phyloP scores from a whole-genome alignment of 176 grass and related monocot genomes.

The Rhynchospora pubera region DNA sequence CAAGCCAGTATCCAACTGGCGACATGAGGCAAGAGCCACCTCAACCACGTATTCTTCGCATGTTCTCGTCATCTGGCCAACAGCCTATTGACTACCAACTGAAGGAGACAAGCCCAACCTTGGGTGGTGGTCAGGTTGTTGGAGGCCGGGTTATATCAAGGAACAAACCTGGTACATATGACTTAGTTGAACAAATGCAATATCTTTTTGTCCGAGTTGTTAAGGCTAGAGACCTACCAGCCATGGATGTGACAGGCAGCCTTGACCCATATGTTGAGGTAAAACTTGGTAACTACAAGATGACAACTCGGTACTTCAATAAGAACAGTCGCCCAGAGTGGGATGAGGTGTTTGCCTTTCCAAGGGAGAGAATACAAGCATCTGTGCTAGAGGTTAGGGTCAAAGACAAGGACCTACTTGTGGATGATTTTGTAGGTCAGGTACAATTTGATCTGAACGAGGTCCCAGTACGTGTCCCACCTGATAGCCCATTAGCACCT shows the following conservation, averaged over 20 bases:
- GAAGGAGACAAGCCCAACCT: conserved; percentile 74
- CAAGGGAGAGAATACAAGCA: conserved; percentile 56
- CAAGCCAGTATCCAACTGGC: conserved; percentile 17
- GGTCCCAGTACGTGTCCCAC: conserved; percentile 68
- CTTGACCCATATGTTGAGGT: conserved; percentile 83
- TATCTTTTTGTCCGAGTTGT: conserved; percentile 88
- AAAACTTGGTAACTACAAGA: conserved; percentile 65
- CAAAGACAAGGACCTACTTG: conserved; percentile 61
- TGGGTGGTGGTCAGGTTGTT: conserved; percentile 80
- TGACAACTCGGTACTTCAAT: conserved; percentile 51
- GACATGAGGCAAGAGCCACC: conserved; percentile 37
- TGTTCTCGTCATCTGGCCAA: conserved; percentile 55
- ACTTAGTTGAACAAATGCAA: conserved; percentile 94
- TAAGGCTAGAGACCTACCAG: conserved; percentile 70
- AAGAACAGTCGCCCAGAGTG: conserved; percentile 80
- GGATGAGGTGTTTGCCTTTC: conserved; percentile 85
- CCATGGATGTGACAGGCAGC: conserved; percentile 79
- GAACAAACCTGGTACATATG: conserved; percentile 70
- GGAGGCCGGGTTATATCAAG: conserved; percentile 53
- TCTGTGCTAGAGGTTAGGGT: conserved; percentile 43
- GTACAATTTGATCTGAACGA: conserved; percentile 66
- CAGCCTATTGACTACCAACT: conserved; percentile 73
- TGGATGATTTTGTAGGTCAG: conserved; percentile 52
- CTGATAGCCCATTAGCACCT: conserved; percentile 79
- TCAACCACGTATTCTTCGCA: conserved; percentile 32